A percentile compares a stretch with the other conserved stretches of the same genome.
These are phyloP conservation scores for Ambrosia hybrid DNA, from an alignment of 140 eudicot genomes.

Conservation along the genomic window DNA sequence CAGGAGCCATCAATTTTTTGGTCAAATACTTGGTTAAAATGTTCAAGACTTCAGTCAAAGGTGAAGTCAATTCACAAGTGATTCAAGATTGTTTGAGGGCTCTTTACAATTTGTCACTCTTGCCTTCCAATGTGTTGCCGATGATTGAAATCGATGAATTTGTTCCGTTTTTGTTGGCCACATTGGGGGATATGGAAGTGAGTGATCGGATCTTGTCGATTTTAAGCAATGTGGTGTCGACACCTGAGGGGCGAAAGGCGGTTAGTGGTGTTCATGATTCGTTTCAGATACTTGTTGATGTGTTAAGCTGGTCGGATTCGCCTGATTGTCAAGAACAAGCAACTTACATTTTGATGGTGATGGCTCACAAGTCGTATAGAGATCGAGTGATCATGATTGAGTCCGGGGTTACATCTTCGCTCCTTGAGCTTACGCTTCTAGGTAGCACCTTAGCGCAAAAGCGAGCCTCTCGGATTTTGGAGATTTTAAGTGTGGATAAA, in stretches of 20 bases:
- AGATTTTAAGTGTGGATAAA: conserved; percentile 66
- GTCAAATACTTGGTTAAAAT: conserved; percentile 58
- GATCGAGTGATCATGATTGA: conserved; percentile 81
- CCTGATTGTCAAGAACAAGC: conserved; percentile 85
- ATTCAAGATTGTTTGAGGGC: conserved; percentile 77
- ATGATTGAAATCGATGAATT: conserved; percentile 58
- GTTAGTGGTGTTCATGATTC: conserved; percentile 50
- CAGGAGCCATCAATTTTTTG: conserved; percentile 76
- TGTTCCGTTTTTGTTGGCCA: conserved; percentile 44
- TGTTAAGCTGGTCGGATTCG: conserved; percentile 80
- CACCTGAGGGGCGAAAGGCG: conserved; percentile 69
- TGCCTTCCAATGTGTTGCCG: conserved; percentile 45
- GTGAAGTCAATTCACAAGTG: conserved; percentile 45
- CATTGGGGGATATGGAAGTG: conserved; percentile 70
- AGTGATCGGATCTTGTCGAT: conserved; percentile 76
- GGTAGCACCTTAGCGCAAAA: conserved; percentile 94
- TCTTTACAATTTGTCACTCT: conserved; percentile 72
- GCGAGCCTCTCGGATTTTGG: conserved; percentile 89
- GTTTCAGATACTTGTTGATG: conserved; percentile 60
- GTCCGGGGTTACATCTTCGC: conserved; percentile 71
- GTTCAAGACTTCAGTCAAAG: conserved; percentile 33
- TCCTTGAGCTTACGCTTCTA: conserved; percentile 84
- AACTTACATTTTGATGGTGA: conserved; percentile 78
- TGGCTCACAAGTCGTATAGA: conserved; percentile 84
- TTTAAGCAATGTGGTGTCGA: conserved; percentile 65